These are phyloP conservation scores for Mycena rebaudengoi DNA, from an alignment of 768 basidiomycete species.

Conservation along the genomic window DNA sequence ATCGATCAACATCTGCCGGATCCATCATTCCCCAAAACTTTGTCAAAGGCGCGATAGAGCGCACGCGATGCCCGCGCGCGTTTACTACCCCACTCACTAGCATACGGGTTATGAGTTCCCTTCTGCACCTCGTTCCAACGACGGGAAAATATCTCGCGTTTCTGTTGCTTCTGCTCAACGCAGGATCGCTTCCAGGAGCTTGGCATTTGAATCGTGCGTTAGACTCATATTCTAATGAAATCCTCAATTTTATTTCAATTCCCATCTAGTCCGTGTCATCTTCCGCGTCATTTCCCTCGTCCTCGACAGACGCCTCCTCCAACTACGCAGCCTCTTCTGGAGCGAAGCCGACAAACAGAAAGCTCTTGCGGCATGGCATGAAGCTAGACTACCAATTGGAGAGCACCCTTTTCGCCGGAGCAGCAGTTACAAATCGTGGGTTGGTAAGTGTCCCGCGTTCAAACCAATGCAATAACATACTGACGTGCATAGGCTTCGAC, in stretches of 20 bases:
- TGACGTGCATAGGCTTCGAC: constrained; percentile 73
- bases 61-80: too few relatives aligned
- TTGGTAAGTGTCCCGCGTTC: constrained; percentile 54
- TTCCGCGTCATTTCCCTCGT: background rate
- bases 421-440: constrained; percentile 55
- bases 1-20: too few relatives aligned
- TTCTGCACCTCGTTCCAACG: constrained; percentile 18
- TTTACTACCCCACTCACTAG: too few relatives aligned
- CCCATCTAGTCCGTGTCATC: constrained; percentile 15
- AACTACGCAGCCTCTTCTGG: constrained; percentile 43
- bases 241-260: background rate
- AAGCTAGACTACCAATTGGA: constrained; percentile 52
- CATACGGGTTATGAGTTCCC: too few relatives aligned
- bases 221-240: background rate
- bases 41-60: too few relatives aligned
- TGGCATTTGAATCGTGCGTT: constrained; percentile 81
- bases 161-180: constrained; percentile 64
- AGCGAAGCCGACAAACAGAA: constrained; percentile 39
- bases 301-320: constrained; percentile 35
- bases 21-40: too few relatives aligned
- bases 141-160: constrained; percentile 50
- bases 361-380: constrained; percentile 21
- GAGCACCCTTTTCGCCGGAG: constrained; percentile 59
- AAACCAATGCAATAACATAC: too few relatives aligned
- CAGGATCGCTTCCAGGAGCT: constrained; percentile 66